Evolutionary conservation across 768 basidiomycete genomes (phyloP).

Genomic region (Harrya chromipes): DNA sequence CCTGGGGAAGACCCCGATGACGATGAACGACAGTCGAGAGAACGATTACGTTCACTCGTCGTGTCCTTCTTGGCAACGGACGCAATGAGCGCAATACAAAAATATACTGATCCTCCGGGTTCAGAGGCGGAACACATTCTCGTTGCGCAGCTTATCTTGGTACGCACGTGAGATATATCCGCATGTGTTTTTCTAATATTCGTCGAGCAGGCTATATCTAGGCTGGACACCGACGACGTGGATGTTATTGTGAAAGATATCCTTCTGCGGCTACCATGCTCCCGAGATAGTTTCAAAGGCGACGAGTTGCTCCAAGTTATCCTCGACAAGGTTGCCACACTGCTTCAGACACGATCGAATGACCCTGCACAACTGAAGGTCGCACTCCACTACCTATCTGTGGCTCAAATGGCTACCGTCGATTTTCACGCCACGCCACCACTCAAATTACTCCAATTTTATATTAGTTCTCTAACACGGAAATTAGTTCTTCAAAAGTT

Average conservation of each 20-base stretch:
- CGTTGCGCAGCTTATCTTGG: conserved; percentile 47
- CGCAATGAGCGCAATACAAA: conserved; percentile 45
- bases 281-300: conserved; percentile 34
- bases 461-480: conserved; percentile 40
- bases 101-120: conserved; percentile 40
- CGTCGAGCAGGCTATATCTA: conserved; percentile 46
- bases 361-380: conserved; percentile 34
- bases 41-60: conserved; percentile 56
- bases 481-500: conserved; percentile 50
- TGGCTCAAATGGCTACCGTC: conserved; percentile 43
- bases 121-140: conserved; percentile 48
- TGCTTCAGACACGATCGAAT: conserved; percentile 31
- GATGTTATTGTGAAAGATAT: conserved; percentile 51
- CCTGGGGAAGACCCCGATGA: conserved; percentile 51
- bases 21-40: conserved; percentile 55
- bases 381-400: conserved; percentile 44
- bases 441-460: conserved; percentile 51
- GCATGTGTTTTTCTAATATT: conserved; percentile 2
- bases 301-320: conserved; percentile 40
- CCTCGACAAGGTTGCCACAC: conserved; percentile 34
- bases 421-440: conserved; percentile 42
- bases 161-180: conserved; percentile 26
- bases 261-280: conserved; percentile 49
- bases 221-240: conserved; percentile 39
- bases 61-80: conserved; percentile 55